These are phyloP conservation scores for Flaveria sonorensis DNA, from an alignment of 129 eudicot species.

Conservation along the genomic window DNA sequence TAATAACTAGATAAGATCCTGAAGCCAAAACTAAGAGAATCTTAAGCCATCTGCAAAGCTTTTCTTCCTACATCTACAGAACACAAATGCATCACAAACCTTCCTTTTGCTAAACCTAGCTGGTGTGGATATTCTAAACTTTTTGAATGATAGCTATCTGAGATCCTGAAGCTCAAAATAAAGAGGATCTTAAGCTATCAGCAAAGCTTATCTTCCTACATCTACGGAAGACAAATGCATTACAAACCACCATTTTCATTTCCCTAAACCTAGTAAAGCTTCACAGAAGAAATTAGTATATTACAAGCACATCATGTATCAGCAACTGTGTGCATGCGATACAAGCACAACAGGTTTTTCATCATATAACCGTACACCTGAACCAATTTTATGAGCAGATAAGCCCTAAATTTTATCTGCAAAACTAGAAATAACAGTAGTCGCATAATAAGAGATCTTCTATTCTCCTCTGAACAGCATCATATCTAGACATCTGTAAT, in stretches of 20 bases:
- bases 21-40: not conserved
- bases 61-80: conserved; percentile 7
- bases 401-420: not conserved
- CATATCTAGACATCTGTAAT: not conserved
- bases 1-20: not conserved
- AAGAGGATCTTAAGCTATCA: not conserved
- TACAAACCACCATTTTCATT: not conserved
- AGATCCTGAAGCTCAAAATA: not conserved
- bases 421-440: not conserved
- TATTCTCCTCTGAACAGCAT: not conserved
- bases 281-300: conserved; percentile 1
- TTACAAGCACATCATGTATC: not conserved
- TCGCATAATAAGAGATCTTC: not conserved
- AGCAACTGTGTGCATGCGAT: not conserved
- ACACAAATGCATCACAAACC: not conserved
- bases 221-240: not conserved
- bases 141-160: not conserved
- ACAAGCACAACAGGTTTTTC: conserved; percentile 7
- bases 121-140: not conserved
- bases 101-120: conserved; percentile 2
- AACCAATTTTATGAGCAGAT: conserved; percentile 14
- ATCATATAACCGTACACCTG: not conserved
- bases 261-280: conserved; percentile 3
- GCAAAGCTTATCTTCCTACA: conserved; percentile 6
- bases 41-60: not conserved